Evolutionary conservation across 75 land plant genomes (phyloP), one percentile per base, ranked within the genome.

Genomic region (Cryptomeria japonica): DNA sequence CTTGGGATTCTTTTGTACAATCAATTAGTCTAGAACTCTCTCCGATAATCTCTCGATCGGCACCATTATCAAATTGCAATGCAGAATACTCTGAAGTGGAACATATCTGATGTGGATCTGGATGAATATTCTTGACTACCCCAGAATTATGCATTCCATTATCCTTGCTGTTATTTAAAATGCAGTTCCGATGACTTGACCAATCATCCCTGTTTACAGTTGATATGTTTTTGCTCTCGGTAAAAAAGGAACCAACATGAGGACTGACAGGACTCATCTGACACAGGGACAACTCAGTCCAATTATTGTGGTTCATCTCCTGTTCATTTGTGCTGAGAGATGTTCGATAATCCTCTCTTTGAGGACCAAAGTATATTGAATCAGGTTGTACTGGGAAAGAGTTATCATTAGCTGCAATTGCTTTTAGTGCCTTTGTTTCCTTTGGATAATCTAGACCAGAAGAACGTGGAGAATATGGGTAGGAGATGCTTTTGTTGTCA

Each of bases 91-190:
- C 84, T 82, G 46, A 0, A 8, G 77, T 2, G 13, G 32, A 82
- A 3, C 9, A 44, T 44, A 25, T 82, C 41, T 10, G 84, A n/a
- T n/a, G 84, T 28, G 47, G 32, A n/a, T 44, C 41, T 9, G 84
- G 84, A 46, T 46, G n/a, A 12, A 44, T 44, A 46, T 82, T 82
- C 31, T 41, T 46, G 14, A 46, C 49, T 28, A 13, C 11, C 46
- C n/a, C 84, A 44, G 84, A 46, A 9, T 41, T 82, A 6, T n/a
- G 47, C 47, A 82, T 46, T 82, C 51, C 51, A 28, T 82, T 82
- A 82, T 82, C 84, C 84, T 82, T 82, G 51, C 1, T 82, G n/a
- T 82, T 32, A 82, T 82, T 82, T 44, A 82, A 42, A 82, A 44
- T 82, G 32, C 51, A 44, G n/a, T 44, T 46, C 84, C 2, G 49